Evolutionary conservation across 2,329 filamentous ascomycete species (phyloP).

Genomic region (Thermothelomyces thermophilus): DNA sequence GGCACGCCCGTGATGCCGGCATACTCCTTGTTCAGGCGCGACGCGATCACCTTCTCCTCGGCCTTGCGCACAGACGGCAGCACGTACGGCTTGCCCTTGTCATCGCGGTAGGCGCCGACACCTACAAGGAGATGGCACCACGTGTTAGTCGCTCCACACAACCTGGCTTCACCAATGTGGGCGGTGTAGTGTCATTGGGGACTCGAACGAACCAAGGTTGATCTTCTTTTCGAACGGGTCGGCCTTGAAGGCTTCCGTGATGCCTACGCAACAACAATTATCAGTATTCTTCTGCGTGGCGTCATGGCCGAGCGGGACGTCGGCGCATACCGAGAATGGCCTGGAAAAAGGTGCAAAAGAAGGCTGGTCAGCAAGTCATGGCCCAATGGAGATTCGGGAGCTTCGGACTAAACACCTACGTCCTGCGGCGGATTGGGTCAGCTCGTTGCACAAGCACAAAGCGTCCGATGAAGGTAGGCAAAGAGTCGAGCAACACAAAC

Average conservation of each 20-base stretch:
- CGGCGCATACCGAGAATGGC: slow-evolving; percentile 64
- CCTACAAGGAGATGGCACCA: slow-evolving; percentile 40
- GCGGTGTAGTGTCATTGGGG: neutral
- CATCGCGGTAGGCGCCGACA: slow-evolving; percentile 96
- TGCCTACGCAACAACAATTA: slow-evolving; percentile 44
- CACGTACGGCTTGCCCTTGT: slow-evolving; percentile 96
- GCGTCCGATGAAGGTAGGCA: neutral
- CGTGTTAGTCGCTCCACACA: slow-evolving; percentile 6
- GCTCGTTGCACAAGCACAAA: slow-evolving; percentile 10
- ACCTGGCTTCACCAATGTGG: neutral
- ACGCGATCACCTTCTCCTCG: slow-evolving; percentile 76
- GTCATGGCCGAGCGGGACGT: no score
- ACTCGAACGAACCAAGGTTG: slow-evolving; percentile 66
- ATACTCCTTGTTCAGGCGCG: slow-evolving; percentile 90
- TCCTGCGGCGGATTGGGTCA: slow-evolving; percentile 19
- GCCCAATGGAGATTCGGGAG: neutral
- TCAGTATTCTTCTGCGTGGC: slow-evolving; percentile 25
- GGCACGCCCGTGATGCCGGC: slow-evolving; percentile 95
- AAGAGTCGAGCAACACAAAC: slow-evolving; percentile 32
- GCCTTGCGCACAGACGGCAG: slow-evolving; percentile 87
- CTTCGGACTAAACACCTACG: slow-evolving; percentile 17
- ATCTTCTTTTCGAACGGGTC: slow-evolving; percentile 93
- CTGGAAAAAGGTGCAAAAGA: slow-evolving; percentile 35
- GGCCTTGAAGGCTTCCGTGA: slow-evolving; percentile 99
- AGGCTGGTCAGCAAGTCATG: slow-evolving; percentile 16